Evolutionary conservation across 257 asterid species (phyloP).

Genomic region (Osmanthus fragrans): DNA sequence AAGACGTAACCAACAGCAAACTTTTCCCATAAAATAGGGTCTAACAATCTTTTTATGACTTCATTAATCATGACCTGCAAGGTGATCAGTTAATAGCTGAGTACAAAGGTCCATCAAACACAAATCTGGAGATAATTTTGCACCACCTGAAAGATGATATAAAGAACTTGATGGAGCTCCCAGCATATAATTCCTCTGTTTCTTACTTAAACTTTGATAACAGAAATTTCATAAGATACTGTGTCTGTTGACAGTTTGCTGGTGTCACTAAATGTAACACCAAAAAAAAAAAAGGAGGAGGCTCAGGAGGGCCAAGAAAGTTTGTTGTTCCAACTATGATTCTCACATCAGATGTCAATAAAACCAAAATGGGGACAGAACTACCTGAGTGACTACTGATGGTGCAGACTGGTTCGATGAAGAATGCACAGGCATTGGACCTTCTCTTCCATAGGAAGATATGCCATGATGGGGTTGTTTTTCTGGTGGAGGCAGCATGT

Average conservation of each 20-base stretch:
- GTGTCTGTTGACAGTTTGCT: neutral
- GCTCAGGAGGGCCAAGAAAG: neutral
- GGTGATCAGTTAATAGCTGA: neutral
- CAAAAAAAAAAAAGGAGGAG: neutral
- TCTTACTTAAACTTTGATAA: neutral
- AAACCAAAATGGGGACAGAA: constrained; percentile 13
- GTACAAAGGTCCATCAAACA: neutral
- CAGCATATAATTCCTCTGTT: neutral
- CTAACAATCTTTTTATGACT: neutral
- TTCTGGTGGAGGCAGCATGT: constrained; percentile 61
- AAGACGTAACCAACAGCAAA: neutral
- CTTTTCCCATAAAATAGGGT: neutral
- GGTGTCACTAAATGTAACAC: neutral
- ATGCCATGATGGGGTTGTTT: constrained; percentile 86
- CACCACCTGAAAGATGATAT: neutral
- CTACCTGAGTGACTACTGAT: constrained; percentile 81
- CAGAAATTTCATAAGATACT: neutral
- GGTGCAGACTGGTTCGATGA: constrained; percentile 71
- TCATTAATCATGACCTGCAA: neutral
- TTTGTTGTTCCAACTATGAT: neutral
- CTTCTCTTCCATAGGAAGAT: constrained; percentile 82
- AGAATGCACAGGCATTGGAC: constrained; percentile 56
- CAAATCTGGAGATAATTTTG: neutral
- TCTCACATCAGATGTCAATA: neutral
- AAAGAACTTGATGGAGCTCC: neutral